These are phyloP conservation scores for Talaromyces adpressus DNA, from an alignment of 495 filamentous ascomycete species.

Conservation along the genomic window DNA sequence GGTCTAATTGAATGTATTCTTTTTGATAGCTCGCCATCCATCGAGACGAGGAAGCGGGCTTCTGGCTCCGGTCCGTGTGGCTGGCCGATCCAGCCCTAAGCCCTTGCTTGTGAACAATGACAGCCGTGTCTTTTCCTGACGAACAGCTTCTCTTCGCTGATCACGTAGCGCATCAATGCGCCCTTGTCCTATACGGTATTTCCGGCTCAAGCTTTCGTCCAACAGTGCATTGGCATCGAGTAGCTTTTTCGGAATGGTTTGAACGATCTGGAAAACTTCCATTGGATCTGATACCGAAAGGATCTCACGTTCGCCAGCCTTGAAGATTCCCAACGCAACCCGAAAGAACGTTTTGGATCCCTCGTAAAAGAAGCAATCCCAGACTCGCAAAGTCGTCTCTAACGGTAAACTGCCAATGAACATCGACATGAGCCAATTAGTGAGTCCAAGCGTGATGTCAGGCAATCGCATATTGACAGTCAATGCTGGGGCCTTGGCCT, in stretches of 20 bases:
- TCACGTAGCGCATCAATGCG: constrained; percentile 39
- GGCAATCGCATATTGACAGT: constrained; percentile 60
- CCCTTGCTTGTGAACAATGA: constrained; percentile 33
- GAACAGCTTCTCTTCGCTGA: constrained; percentile 32
- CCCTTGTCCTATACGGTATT: constrained; percentile 75
- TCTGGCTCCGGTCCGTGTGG: constrained; percentile 17
- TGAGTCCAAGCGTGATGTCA: constrained; percentile 85
- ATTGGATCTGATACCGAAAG: constrained; percentile 75
- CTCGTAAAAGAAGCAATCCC: constrained; percentile 95
- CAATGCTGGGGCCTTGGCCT: constrained; percentile 29
- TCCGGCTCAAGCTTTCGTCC: constrained; percentile 69
- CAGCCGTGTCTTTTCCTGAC: constrained; percentile 37
- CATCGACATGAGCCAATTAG: constrained; percentile 97
- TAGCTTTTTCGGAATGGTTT: constrained; percentile 75
- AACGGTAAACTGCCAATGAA: constrained; percentile 91
- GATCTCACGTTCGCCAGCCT: constrained; percentile 79
- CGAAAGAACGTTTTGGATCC: constrained; percentile 93
- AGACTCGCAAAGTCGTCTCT: constrained; percentile 84
- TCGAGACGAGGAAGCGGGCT: constrained; percentile 29
- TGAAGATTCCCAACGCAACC: constrained; percentile 87
- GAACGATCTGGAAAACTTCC: constrained; percentile 94
- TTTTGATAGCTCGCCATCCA: constrained; percentile 35
- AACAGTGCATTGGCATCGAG: constrained; percentile 75
- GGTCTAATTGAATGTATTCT: constrained; percentile 29
- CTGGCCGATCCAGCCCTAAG: constrained; percentile 6